phyloP scores from a whole-genome alignment of 148 eudicot genomes.

The Silene conica region DNA sequence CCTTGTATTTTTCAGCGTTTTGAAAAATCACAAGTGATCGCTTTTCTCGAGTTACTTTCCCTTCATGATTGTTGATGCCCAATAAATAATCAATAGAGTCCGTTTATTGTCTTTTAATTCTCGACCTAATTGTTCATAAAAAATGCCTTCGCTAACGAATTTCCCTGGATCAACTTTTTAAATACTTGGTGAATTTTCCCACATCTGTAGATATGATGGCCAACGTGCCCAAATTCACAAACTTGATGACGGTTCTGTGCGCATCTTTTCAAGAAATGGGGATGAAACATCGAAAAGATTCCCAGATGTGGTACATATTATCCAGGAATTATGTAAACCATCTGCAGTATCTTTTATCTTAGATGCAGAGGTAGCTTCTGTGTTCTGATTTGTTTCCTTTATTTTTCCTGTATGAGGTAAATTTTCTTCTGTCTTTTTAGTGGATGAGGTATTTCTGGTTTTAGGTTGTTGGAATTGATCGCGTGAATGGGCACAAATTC shows the following conservation, averaged over 20 bases:
- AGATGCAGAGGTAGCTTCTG: constrained; percentile 72
- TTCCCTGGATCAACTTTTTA: background rate
- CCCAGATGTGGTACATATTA: constrained; percentile 76
- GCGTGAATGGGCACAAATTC: constrained; percentile 66
- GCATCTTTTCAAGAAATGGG: constrained; percentile 87
- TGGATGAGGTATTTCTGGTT: constrained; percentile 18
- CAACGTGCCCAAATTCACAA: constrained; percentile 97
- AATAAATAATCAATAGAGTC: background rate
- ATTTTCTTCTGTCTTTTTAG: background rate
- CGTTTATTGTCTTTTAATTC: background rate
- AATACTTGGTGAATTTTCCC: background rate
- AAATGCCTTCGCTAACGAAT: background rate
- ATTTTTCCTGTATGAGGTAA: background rate
- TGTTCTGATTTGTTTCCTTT: constrained; percentile 1
- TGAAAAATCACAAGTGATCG: background rate
- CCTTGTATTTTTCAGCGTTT: background rate
- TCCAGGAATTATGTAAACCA: constrained; percentile 57
- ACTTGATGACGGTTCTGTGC: constrained; percentile 76
- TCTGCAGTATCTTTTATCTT: constrained; percentile 58
- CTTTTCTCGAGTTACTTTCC: background rate
- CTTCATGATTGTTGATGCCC: constrained; percentile 6
- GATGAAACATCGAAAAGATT: constrained; percentile 87
- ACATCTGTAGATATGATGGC: constrained; percentile 78
- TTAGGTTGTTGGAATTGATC: constrained; percentile 94
- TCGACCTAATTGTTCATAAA: background rate